Base-by-base conservation (phyloP, 106 monocot species). In the Dendrobium catenatum region DNA sequence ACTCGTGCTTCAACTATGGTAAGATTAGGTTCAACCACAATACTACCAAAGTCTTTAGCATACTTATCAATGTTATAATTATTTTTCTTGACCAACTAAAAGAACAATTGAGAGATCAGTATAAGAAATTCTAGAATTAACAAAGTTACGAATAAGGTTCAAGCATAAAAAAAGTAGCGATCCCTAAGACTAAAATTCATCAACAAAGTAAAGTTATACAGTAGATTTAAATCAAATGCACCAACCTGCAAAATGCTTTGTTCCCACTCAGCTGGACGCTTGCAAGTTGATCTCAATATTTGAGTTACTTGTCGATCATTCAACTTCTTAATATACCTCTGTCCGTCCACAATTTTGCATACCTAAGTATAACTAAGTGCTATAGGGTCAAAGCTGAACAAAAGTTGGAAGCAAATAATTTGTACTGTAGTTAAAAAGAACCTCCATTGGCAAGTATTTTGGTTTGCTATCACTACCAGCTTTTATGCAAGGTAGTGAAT, bases 391-490 rank as follows among this genome's bases (percentile, higher is more conserved):
- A 74, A 43, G 6, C 43, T 19, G 19, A 74, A 74, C 18, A 7
- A 74, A 27, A 77, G 17, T 7, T 37, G 37, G 37, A 37, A 37
- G 37, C 37, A 37, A 37, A 37, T 37, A 37, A 26, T 15, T 49
- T 29, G 5, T 20, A 77, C 17, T 68, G 68, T 68, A 4, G 58
- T 20, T 18, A 1, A 11, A 31, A 10, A 68, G 4, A 61, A 90
- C 90, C 90, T 90, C 90, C 80, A 90, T 81, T 0, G 90, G 90
- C n/a, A 90, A 22, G 74, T 87, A 84, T 18, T 22, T 58, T 24
- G 90, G 87, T 42, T 19, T 90, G 18, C n/a, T 78, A 24, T 83
- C 83, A 81, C 79, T 87, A 17, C 90, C 90, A 40, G 81, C 37
- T 37, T 79, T 72, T 20, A 90, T 18, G 74, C 85, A 87, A 9